A percentile compares a stretch with the other conserved stretches of the same genome.
phyloP scores from a whole-genome alignment of 1,284 basidiomycete species.

The Cutaneotrichosporon mucoides region DNA sequence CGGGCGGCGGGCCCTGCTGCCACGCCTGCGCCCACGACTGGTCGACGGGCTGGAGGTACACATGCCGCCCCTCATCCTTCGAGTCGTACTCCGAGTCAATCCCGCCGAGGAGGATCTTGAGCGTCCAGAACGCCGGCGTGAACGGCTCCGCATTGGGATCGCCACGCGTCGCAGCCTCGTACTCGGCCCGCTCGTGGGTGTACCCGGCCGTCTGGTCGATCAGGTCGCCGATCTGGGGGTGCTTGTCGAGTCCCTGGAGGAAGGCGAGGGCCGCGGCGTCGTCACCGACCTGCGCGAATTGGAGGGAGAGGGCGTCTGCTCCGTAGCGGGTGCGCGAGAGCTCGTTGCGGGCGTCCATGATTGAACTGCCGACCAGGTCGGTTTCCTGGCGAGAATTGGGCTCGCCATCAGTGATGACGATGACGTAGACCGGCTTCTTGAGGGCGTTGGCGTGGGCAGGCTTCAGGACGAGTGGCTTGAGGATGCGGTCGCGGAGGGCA shows the following conservation, averaged over 20 bases:
- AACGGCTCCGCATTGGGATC: neutral
- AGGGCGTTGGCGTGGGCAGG: slow-evolving; percentile 3
- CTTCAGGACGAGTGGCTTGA: slow-evolving; percentile 7
- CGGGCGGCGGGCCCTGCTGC: neutral
- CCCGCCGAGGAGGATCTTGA: slow-evolving; percentile 9
- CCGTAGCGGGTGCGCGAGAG: slow-evolving; percentile 31
- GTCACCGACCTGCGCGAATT: slow-evolving; percentile 16
- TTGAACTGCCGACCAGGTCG: slow-evolving; percentile 24
- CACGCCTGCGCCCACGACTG: neutral
- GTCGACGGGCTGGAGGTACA: neutral
- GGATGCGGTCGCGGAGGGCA: slow-evolving; percentile 5
- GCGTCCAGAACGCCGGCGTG: slow-evolving; percentile 4
- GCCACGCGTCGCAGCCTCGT: neutral
- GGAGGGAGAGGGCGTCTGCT: slow-evolving; percentile 7
- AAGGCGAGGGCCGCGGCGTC: slow-evolving; percentile 10
- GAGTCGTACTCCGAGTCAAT: slow-evolving; percentile 7
- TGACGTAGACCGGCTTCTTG: slow-evolving; percentile 24
- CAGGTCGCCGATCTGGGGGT: slow-evolving; percentile 5
- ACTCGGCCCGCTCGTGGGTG: slow-evolving; percentile 17
- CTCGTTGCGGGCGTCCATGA: slow-evolving; percentile 28
- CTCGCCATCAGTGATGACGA: slow-evolving; percentile 46
- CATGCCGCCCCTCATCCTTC: neutral
- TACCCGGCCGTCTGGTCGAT: slow-evolving; percentile 18
- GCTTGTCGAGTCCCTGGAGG: slow-evolving; percentile 9
- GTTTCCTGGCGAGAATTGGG: slow-evolving; percentile 26